Evolutionary conservation across 768 basidiomycete genomes (phyloP).

Genomic region (Phanerodontia chrysosporium): DNA sequence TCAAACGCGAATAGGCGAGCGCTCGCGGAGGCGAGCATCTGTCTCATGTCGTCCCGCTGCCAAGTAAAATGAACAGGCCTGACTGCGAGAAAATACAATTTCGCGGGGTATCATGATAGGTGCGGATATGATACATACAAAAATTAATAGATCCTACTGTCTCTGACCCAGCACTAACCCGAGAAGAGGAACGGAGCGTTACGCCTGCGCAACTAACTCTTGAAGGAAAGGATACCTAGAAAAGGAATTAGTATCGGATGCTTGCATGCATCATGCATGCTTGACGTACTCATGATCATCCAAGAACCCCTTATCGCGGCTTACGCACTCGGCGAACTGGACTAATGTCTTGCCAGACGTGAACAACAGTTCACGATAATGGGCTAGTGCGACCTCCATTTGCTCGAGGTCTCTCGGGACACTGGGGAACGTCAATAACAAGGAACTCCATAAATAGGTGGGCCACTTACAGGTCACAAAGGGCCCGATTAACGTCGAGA

Average conservation of each 20-base stretch:
- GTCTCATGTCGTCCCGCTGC: background rate
- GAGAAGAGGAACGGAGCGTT: background rate
- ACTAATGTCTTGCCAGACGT: conserved; percentile 16
- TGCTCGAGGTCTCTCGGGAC: conserved; percentile 15
- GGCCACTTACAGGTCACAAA: conserved; percentile 17
- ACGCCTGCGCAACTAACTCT: conserved; percentile 15
- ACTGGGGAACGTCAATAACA: conserved; percentile 1
- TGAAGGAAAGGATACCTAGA: conserved; percentile 17
- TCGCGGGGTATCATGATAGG: background rate
- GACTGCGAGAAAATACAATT: background rate
- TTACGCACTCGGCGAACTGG: conserved; percentile 15
- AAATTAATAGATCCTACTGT: background rate
- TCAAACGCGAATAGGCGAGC: background rate
- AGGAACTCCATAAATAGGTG: too few relatives aligned
- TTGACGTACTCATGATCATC: conserved; percentile 22
- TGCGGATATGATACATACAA: too few relatives aligned
- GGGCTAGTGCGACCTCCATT: conserved; percentile 15
- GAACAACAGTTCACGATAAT: conserved; percentile 20
- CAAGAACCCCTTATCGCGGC: conserved; percentile 18
- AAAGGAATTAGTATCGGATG: background rate
- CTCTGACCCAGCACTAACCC: background rate
- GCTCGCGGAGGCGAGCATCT: background rate
- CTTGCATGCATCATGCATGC: background rate
- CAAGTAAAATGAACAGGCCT: background rate
- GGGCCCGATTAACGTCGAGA: conserved; percentile 22